A percentile compares a stretch with the other conserved stretches of the same genome.
Evolutionary conservation across 371 early-diverging fungal genomes (phyloP).

Genomic region (Syncephalis fuscata): DNA sequence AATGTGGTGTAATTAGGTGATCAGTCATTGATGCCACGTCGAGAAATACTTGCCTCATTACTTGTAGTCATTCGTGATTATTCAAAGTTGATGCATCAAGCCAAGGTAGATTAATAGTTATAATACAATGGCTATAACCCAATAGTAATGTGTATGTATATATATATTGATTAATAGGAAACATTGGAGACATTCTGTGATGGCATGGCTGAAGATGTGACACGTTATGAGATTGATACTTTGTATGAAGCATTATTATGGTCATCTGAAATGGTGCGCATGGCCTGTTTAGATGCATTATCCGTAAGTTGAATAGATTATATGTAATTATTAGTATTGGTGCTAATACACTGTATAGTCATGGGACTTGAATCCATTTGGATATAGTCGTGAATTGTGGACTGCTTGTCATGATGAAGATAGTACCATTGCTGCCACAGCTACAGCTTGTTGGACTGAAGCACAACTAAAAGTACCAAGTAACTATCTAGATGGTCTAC

Average conservation of each 20-base stretch:
- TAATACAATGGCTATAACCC: too few relatives aligned
- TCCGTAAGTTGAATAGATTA: too few relatives aligned
- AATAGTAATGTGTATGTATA: too few relatives aligned
- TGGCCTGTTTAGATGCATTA: slow-evolving; percentile 49
- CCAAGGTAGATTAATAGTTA: slow-evolving; percentile 13
- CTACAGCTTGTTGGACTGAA: slow-evolving; percentile 63
- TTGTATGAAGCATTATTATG: slow-evolving; percentile 56
- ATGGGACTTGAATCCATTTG: too few relatives aligned
- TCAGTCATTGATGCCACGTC: slow-evolving; percentile 35
- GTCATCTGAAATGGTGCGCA: slow-evolving; percentile 58
- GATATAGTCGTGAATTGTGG: slow-evolving; percentile 24
- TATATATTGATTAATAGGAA: too few relatives aligned
- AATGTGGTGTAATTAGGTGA: too few relatives aligned
- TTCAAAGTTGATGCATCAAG: slow-evolving; percentile 40
- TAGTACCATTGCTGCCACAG: slow-evolving; percentile 45
- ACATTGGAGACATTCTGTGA: too few relatives aligned
- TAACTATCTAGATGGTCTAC: slow-evolving; percentile 27
- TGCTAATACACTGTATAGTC: too few relatives aligned
- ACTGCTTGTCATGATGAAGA: slow-evolving; percentile 48
- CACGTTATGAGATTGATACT: slow-evolving; percentile 30
- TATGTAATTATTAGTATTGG: too few relatives aligned
- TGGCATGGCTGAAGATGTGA: background rate
- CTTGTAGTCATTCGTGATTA: slow-evolving; percentile 50
- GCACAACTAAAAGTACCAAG: slow-evolving; percentile 41
- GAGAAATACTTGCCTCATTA: slow-evolving; percentile 50